phyloP scores from a whole-genome alignment of 2,329 filamentous ascomycete species.

The Coniochaeta sp. region DNA sequence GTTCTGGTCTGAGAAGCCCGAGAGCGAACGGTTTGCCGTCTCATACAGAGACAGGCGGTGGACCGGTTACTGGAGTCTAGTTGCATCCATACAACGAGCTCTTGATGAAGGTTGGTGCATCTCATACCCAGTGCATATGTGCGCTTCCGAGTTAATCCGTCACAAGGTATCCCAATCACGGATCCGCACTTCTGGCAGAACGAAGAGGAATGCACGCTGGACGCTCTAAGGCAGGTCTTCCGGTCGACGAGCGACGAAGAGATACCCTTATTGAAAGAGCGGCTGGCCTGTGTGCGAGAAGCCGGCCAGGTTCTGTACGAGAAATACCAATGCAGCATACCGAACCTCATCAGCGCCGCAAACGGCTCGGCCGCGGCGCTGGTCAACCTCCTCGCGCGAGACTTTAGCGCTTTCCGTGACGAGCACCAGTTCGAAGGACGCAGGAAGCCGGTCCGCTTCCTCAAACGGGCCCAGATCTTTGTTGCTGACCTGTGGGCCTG shows the following conservation, averaged over 20 bases:
- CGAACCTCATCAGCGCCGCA: constrained; percentile 66
- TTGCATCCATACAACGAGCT: constrained; percentile 79
- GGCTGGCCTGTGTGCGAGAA: constrained; percentile 73
- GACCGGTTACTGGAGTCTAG: constrained; percentile 94
- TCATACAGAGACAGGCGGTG: constrained; percentile 74
- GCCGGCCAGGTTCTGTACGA: constrained; percentile 74
- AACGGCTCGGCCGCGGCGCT: constrained; percentile 73
- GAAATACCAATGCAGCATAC: constrained; percentile 70
- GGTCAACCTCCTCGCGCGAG: constrained; percentile 75
- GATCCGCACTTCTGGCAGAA: constrained; percentile 81
- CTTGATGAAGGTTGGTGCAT: constrained; percentile 67
- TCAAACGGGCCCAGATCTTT: constrained; percentile 93
- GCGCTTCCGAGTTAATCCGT: neutral
- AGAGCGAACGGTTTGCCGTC: constrained; percentile 71
- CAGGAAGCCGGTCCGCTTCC: constrained; percentile 63
- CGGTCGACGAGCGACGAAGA: constrained; percentile 78
- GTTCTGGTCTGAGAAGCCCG: constrained; percentile 76
- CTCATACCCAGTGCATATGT: neutral
- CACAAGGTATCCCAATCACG: constrained; percentile 75
- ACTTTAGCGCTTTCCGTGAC: constrained; percentile 84
- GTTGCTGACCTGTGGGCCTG: constrained; percentile 96
- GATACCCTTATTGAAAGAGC: constrained; percentile 75
- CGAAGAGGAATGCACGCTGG: constrained; percentile 67
- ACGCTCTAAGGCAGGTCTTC: constrained; percentile 70
- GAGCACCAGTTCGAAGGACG: constrained; percentile 68